Base-by-base conservation (phyloP, 805 yeast species). In the Lipomyces yamadae region DNA sequence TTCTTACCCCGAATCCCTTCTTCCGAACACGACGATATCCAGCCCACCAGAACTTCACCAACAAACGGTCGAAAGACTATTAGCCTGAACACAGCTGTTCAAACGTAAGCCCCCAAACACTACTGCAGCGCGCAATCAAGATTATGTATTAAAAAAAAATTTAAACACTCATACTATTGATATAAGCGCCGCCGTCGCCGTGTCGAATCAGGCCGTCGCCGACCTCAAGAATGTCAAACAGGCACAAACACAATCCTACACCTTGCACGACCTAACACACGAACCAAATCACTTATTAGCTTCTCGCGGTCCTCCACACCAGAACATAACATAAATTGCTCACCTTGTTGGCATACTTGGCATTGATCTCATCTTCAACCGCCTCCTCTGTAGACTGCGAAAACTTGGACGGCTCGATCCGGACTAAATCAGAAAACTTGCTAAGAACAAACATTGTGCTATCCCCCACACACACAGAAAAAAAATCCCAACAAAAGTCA, bases 21-120 rank as follows among this genome's bases (percentile, higher is more conserved):
- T 30, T 86, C 84, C 3, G 92, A 84, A 79, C 97, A 91, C 72
- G 92, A 90, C 54, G 92, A 87, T 42, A 95, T 91, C 94, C 96
- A 92, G 1, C 99, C 99, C 0, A 92, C 88, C 33, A 95, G 77
- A 6, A 94, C 86, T 76, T 95, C 99, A 8, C 99, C 99, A 0
- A 91, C 88, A 77, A 94, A 94, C 0, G 99, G 99, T 71, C 93
- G 90, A 83, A 95, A 95, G 1, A 94, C 88, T 8, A 93, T 81
- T 58, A 89, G 82, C 61, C 98, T 80, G 75, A 92, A 91, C 63
- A 81, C 84, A 24, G 89, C 90, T 70, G 50, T 18, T 35, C 45
- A 11, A 37, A 18, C 54, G 6, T 42, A 11, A 45, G 58, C 34
- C 29, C n/a, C n/a, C 32, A 15, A 45, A 30, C 1, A 24, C 24